Conservation (phyloP, 1,139 yeast species). For the Saccharomyces pastorianus region DNA sequence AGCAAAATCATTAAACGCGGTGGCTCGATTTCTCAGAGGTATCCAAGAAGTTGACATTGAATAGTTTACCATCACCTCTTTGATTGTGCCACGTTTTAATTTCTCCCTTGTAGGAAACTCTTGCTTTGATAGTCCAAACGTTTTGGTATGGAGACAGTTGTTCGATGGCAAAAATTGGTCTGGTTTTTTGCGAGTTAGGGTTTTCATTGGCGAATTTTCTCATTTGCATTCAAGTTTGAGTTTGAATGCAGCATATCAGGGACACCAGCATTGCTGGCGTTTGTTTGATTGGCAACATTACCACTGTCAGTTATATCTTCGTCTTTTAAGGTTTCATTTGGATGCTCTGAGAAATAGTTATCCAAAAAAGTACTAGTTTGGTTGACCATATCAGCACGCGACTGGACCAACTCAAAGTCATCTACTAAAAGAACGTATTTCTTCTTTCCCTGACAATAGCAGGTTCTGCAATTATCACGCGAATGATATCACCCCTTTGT, state of each 20-base stretch:
- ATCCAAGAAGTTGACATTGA: constrained; percentile 81
- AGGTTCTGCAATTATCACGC: constrained; percentile 28
- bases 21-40: constrained; percentile 95
- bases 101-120: constrained; percentile 83
- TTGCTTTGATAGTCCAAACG: constrained; percentile 86
- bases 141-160: constrained; percentile 86
- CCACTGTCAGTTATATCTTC: constrained; percentile 16
- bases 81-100: constrained; percentile 82
- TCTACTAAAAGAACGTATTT: constrained; percentile 51
- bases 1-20: constrained; percentile 86
- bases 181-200: constrained; percentile 25
- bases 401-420: constrained; percentile 41
- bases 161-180: constrained; percentile 64
- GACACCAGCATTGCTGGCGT: background rate
- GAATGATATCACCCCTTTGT: constrained; percentile 35
- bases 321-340: constrained; percentile 38
- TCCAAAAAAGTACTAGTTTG: constrained; percentile 40
- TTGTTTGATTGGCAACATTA: background rate
- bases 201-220: constrained; percentile 6
- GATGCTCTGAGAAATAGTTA: constrained; percentile 47
- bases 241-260: background rate
- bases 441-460: constrained; percentile 35
- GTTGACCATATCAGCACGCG: constrained; percentile 38
- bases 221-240: constrained; percentile 4
- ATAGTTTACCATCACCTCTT: constrained; percentile 82